Percentiles rank a stretch among this genome's conserved stretches.
Conservation (phyloP, 768 basidiomycete species). For the Agaricus blazei region DNA sequence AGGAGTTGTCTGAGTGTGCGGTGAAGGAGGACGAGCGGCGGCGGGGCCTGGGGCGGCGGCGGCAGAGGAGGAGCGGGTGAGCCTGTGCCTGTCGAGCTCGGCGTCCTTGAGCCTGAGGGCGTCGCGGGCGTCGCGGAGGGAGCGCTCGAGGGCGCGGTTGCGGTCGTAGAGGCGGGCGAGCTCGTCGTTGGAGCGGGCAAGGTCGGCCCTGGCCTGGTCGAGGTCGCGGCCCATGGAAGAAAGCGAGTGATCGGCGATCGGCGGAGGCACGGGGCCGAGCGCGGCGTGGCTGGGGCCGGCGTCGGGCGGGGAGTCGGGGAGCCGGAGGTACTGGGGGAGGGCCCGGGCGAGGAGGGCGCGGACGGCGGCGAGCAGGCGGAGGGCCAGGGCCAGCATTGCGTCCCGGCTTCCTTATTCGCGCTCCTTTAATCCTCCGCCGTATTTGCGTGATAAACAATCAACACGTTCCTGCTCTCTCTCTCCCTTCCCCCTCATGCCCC, state of each 20-base stretch:
- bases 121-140: conserved; percentile 61
- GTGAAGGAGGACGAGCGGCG: no score
- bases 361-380: conserved; percentile 34
- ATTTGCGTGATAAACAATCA: conserved; percentile 5
- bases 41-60: no score
- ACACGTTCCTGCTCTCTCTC: conserved; percentile 2
- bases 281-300: conserved; percentile 3
- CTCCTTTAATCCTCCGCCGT: background rate
- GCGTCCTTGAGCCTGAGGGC: conserved; percentile 50
- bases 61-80: conserved; percentile 12
- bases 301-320: background rate
- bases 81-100: conserved; percentile 53
- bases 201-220: conserved; percentile 50
- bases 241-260: conserved; percentile 34
- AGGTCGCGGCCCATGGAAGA: conserved; percentile 51
- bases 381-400: conserved; percentile 1
- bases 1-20: conserved; percentile 14
- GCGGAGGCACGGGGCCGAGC: conserved; percentile 40
- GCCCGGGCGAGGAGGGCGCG: conserved; percentile 40
- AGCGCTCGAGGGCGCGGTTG: conserved; percentile 56
- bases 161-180: conserved; percentile 55
- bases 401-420: background rate
- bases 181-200: conserved; percentile 49
- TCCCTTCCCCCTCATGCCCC: conserved; percentile 13
- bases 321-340: background rate